phyloP scores from a whole-genome alignment of 2,329 filamentous ascomycete species.

The Amauroascus niger region DNA sequence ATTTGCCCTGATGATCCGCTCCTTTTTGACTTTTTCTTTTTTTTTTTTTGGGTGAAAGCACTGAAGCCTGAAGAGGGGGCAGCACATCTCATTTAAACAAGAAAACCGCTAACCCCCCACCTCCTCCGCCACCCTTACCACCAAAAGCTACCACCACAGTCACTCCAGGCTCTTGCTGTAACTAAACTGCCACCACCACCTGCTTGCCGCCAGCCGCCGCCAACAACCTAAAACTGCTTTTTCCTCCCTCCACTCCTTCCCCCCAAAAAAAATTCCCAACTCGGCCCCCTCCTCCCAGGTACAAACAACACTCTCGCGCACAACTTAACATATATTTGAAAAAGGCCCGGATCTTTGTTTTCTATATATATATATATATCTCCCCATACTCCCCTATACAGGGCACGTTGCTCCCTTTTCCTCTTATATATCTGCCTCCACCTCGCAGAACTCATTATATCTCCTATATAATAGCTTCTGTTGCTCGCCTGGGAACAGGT shows the following conservation, averaged over 20 bases:
- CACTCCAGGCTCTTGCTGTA: too few species aligned
- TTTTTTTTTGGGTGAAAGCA: too few species aligned
- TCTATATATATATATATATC: too few species aligned
- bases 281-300: neutral
- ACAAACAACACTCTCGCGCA: neutral
- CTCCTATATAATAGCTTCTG: too few species aligned
- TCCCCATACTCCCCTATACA: neutral
- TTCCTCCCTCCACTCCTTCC: neutral
- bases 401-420: too few species aligned
- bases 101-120: neutral
- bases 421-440: too few species aligned
- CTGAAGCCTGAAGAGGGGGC: too few species aligned
- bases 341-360: neutral
- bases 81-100: too few species aligned
- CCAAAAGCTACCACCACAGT: neutral
- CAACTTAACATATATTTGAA: neutral
- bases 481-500: too few species aligned
- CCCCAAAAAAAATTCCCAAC: neutral
- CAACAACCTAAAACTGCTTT: too few species aligned
- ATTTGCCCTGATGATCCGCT: slow-evolving; percentile 12
- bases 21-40: neutral
- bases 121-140: neutral
- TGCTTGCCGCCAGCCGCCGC: neutral
- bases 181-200: neutral
- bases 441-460: too few species aligned